phyloP scores from a whole-genome alignment of 176 grass and related monocot species.

The Musa troglodytarum region DNA sequence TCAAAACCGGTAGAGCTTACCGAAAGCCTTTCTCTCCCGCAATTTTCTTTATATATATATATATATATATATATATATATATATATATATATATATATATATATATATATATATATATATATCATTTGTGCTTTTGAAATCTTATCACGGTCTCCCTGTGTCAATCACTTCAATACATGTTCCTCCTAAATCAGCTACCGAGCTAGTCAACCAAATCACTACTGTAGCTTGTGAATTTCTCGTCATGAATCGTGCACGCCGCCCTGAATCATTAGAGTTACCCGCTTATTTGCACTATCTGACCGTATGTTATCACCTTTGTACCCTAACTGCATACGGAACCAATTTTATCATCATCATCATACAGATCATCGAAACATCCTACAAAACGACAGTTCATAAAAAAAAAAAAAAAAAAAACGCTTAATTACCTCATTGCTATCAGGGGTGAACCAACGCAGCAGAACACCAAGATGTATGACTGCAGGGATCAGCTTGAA shows the following conservation, averaged over 20 bases:
- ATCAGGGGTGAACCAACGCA: constrained; percentile 96
- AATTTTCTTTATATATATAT: too few relatives aligned
- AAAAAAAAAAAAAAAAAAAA: not conserved
- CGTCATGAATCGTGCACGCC: constrained; percentile 17
- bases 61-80: too few relatives aligned
- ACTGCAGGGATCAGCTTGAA: constrained; percentile 98
- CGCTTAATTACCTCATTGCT: constrained; percentile 44
- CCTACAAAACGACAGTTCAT: not conserved
- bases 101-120: too few relatives aligned
- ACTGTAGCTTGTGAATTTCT: too few relatives aligned
- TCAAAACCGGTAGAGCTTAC: not conserved
- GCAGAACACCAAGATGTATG: constrained; percentile 82
- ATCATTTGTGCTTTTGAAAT: not conserved
- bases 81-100: too few relatives aligned
- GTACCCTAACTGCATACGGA: constrained; percentile 56
- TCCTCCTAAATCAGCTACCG: not conserved
- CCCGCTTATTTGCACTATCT: constrained; percentile 69
- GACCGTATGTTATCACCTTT: constrained; percentile 66
- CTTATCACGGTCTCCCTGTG: not conserved
- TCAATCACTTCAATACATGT: not conserved
- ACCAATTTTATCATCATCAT: constrained; percentile 33
- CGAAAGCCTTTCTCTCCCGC: not conserved
- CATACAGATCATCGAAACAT: not conserved
- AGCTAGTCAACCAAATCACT: too few relatives aligned
- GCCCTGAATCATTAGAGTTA: constrained; percentile 73